Conservation (phyloP, 2,329 filamentous ascomycete genomes). For the Aspergillus sp. region DNA sequence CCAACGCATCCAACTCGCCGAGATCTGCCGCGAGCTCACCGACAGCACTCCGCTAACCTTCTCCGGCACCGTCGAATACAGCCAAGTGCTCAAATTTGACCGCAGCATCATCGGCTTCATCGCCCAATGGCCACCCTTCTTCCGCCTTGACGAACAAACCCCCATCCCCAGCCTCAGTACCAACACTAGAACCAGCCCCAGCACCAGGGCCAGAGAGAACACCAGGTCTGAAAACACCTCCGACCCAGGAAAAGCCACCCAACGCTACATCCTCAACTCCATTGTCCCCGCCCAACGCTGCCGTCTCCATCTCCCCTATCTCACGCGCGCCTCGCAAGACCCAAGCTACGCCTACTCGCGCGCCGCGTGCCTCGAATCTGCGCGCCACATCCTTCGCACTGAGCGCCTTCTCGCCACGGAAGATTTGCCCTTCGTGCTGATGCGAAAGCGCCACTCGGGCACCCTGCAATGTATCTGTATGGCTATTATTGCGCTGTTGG, state of each 20-base stretch:
- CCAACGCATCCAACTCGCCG: constrained; percentile 34
- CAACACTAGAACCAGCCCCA: not conserved
- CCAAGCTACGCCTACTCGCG: not conserved
- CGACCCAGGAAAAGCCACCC: constrained; percentile 15
- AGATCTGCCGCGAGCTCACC: constrained; percentile 38
- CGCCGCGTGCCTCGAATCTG: not conserved
- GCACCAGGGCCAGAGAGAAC: no score
- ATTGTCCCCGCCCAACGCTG: constrained; percentile 37
- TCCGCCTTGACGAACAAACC: constrained; percentile 24
- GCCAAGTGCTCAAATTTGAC: constrained; percentile 36
- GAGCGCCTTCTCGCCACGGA: not conserved
- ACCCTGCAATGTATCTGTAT: not conserved
- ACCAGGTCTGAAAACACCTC: no score
- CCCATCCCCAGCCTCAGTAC: no score
- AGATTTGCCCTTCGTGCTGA: not conserved
- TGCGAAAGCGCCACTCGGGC: not conserved
- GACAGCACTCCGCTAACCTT: constrained; percentile 32
- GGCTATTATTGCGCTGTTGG: not conserved
- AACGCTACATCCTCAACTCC: constrained; percentile 37
- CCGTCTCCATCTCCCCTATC: constrained; percentile 40
- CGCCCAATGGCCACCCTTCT: constrained; percentile 34
- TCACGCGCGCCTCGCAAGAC: constrained; percentile 18
- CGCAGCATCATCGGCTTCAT: constrained; percentile 31
- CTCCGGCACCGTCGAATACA: constrained; percentile 22
- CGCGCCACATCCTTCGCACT: not conserved